Base-by-base conservation (phyloP, 2,329 filamentous ascomycete species). In the Trichoderma sp. region DNA sequence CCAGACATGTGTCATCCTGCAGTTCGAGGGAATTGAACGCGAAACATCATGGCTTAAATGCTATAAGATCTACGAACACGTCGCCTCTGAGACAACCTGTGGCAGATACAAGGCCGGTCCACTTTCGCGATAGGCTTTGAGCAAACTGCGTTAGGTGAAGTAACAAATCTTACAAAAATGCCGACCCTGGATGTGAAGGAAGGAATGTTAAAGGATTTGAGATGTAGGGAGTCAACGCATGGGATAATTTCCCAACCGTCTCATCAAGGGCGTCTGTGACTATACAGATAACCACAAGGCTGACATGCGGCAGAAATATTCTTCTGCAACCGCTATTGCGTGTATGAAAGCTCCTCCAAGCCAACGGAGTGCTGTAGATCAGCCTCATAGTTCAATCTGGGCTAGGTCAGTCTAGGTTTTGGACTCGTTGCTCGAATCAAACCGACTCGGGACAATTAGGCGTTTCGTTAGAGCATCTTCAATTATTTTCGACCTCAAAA, bases 241-340 rank as follows among this genome's bases (percentile, higher is more conserved):
- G 73, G 73, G 74, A 77, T 8, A 72, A 70, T 0, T 74, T 82
- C 3, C 80, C 81, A 0, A 80, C 78, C 26, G 32, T 83, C 0
- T 80, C 0, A 79, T 83, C 60, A 80, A 80, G 24, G 79, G 80
- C 1, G 77, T 80, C 2, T 83, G 77, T 51, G 79, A 80, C 65
- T 83, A 82, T 83, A 82, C 58, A 3, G 81, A 83, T 69, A 78
- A 75, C 6, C 81, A 83, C 64, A 83, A 82, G 72, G 78, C 76
- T 36, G 78, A 82, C 24, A 32, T 6, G 6, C 82, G 80, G 81
- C 80, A 60, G 12, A 30, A 3, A 24, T 68, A 68, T 68, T 32
- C 53, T 11, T 56, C 53, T 18, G 11, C 24, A 82, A 51, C 60
- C 11, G 36, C 71, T 14, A 68, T 61, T 32, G 53, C 61, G 21